Conservation (phyloP, 192 early-diverging fungal genomes). For the Rhizoclosmatium sp. region DNA sequence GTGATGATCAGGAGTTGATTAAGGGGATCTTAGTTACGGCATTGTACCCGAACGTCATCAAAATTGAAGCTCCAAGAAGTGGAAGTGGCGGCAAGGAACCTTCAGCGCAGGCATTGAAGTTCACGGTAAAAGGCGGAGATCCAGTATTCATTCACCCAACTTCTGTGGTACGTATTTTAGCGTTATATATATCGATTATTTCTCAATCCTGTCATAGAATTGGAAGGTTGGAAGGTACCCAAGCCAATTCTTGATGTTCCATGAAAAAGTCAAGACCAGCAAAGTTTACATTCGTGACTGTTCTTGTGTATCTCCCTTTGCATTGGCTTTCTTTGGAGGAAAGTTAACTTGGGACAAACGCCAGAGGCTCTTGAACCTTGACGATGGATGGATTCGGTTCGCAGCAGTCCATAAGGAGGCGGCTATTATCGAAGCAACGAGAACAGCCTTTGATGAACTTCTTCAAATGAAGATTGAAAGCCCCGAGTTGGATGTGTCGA, state of each 20-base stretch:
- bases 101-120: conserved; percentile 55
- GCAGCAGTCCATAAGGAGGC: conserved; percentile 33
- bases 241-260: conserved; percentile 49
- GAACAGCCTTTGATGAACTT: conserved; percentile 75
- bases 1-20: conserved; percentile 44
- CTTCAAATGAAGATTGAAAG: conserved; percentile 78
- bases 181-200: background rate
- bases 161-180: conserved; percentile 41
- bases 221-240: conserved; percentile 37
- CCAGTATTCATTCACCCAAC: conserved; percentile 52
- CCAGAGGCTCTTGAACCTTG: conserved; percentile 39
- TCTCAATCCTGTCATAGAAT: conserved; percentile 36
- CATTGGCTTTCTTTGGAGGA: conserved; percentile 56
- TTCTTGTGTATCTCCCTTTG: conserved; percentile 39
- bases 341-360: conserved; percentile 40
- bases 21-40: conserved; percentile 46
- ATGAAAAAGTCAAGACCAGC: conserved; percentile 53
- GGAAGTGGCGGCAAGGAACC: conserved; percentile 67
- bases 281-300: conserved; percentile 58
- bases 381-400: conserved; percentile 53
- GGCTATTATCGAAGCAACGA: conserved; percentile 44
- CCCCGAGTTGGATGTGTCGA: conserved; percentile 57
- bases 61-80: conserved; percentile 70
- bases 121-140: conserved; percentile 42
- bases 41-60: conserved; percentile 61